Evolutionary conservation across 2,329 filamentous ascomycete species (phyloP).

Genomic region (Aspergillus sp.): DNA sequence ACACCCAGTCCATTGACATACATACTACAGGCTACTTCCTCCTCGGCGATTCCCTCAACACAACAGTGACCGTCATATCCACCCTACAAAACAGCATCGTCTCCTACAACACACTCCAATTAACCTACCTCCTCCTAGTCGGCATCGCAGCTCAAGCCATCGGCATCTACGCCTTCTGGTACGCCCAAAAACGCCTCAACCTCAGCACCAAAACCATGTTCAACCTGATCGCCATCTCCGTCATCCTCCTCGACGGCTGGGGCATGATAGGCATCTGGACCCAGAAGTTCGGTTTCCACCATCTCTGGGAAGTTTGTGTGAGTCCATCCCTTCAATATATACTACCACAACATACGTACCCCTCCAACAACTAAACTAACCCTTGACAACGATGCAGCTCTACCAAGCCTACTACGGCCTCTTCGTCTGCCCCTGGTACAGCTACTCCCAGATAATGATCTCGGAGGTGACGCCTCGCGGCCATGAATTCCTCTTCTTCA

Average conservation of each 20-base stretch:
- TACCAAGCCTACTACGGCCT: constrained; percentile 63
- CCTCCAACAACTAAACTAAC: neutral
- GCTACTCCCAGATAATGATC: constrained; percentile 71
- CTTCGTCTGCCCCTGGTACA: constrained; percentile 70
- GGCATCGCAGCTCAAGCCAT: constrained; percentile 63
- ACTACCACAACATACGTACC: neutral
- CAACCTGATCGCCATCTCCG: constrained; percentile 62
- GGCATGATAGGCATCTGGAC: constrained; percentile 63
- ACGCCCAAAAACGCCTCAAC: constrained; percentile 60
- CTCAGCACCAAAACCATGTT: constrained; percentile 70
- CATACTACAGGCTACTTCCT: constrained; percentile 66
- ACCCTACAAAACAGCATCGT: constrained; percentile 68
- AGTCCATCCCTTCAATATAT: neutral
- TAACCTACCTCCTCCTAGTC: constrained; percentile 68
- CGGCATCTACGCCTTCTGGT: constrained; percentile 65
- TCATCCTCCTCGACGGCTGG: constrained; percentile 61
- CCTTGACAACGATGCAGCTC: constrained; percentile 23
- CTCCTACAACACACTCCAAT: constrained; percentile 63
- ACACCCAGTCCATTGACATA: neutral
- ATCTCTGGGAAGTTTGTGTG: constrained; percentile 56
- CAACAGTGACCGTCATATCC: constrained; percentile 67
- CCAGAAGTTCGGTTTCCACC: constrained; percentile 55
- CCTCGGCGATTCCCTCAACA: constrained; percentile 70
- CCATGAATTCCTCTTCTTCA: constrained; percentile 72
- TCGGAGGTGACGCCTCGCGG: constrained; percentile 68